These are phyloP conservation scores for Quaeritorhiza haematococci DNA, from an alignment of 371 early-diverging fungal species.

Conservation along the genomic window DNA sequence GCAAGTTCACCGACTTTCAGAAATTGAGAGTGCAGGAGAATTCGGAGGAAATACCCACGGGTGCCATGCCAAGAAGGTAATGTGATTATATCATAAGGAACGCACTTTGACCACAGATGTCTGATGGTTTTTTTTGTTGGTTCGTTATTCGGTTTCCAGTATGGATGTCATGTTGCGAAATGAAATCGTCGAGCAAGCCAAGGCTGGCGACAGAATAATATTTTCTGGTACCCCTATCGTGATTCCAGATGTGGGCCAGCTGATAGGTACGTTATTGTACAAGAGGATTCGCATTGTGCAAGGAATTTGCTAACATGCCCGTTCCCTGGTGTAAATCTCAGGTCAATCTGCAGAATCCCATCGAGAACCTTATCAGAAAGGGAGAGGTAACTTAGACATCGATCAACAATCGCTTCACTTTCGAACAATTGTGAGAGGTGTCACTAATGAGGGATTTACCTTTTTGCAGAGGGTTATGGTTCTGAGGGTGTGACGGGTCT, in stretches of 20 bases:
- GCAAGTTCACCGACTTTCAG: constrained; percentile 98
- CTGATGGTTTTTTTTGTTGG: not conserved
- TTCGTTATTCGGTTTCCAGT: constrained; percentile 30
- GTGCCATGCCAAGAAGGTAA: constrained; percentile 94
- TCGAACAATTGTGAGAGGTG: too few relatives aligned
- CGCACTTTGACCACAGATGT: not conserved
- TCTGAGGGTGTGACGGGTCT: constrained; percentile 82
- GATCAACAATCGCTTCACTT: too few relatives aligned
- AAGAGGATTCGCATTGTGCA: too few relatives aligned
- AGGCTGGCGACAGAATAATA: constrained; percentile 93
- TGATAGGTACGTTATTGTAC: constrained; percentile 37
- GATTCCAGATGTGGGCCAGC: constrained; percentile 88
- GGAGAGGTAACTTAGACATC: too few relatives aligned
- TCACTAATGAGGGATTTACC: constrained; percentile 34
- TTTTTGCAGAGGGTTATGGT: constrained; percentile 65
- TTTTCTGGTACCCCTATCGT: constrained; percentile 95
- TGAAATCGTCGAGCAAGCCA: constrained; percentile 93
- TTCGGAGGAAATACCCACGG: constrained; percentile 94
- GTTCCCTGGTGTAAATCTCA: too few relatives aligned
- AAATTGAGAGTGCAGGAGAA: constrained; percentile 97
- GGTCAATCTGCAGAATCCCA: too few relatives aligned
- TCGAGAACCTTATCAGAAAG: too few relatives aligned
- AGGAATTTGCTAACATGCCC: too few relatives aligned
- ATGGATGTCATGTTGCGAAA: constrained; percentile 96
- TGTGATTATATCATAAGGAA: constrained; percentile 7